These are phyloP conservation scores for Bifiguratus adelaidae DNA, from an alignment of 192 early-diverging fungal genomes.

Conservation along the genomic window DNA sequence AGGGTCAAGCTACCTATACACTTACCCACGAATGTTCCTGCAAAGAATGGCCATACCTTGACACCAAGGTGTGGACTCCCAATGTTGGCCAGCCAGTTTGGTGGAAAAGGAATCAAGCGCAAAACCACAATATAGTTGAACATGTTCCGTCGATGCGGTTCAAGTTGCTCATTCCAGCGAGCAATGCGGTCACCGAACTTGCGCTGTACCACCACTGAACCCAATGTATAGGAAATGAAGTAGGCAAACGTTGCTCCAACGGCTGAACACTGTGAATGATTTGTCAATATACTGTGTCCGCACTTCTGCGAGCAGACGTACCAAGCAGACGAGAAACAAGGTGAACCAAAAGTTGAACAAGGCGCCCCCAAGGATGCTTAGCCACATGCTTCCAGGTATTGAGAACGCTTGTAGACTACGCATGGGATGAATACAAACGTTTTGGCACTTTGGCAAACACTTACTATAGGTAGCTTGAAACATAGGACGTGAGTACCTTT, in stretches of 20 bases:
- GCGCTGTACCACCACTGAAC: conserved; percentile 32
- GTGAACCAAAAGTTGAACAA: conserved; percentile 40
- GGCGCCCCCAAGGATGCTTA: conserved; percentile 43
- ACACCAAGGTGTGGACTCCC: conserved; percentile 45
- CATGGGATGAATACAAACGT: conserved; percentile 1
- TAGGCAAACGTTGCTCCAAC: conserved; percentile 41
- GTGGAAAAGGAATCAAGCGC: conserved; percentile 41
- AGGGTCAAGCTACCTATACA: neutral
- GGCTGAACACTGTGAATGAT: conserved; percentile 31
- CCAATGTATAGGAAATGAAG: conserved; percentile 32
- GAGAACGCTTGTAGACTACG: conserved; percentile 45
- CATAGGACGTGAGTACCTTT: conserved; percentile 32
- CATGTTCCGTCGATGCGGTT: conserved; percentile 34
- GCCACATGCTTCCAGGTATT: conserved; percentile 54
- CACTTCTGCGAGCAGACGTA: conserved; percentile 8
- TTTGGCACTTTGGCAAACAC: conserved; percentile 4
- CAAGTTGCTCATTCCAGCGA: conserved; percentile 36
- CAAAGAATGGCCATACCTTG: conserved; percentile 33
- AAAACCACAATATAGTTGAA: conserved; percentile 48
- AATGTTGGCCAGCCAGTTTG: conserved; percentile 49
- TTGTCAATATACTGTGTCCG: neutral
- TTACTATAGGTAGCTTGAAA: conserved; percentile 44
- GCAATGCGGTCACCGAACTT: conserved; percentile 29
- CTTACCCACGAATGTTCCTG: conserved; percentile 41
- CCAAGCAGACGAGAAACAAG: conserved; percentile 32